Evolutionary conservation across 768 basidiomycete genomes (phyloP).

Genomic region (Leccinum uliginosum): DNA sequence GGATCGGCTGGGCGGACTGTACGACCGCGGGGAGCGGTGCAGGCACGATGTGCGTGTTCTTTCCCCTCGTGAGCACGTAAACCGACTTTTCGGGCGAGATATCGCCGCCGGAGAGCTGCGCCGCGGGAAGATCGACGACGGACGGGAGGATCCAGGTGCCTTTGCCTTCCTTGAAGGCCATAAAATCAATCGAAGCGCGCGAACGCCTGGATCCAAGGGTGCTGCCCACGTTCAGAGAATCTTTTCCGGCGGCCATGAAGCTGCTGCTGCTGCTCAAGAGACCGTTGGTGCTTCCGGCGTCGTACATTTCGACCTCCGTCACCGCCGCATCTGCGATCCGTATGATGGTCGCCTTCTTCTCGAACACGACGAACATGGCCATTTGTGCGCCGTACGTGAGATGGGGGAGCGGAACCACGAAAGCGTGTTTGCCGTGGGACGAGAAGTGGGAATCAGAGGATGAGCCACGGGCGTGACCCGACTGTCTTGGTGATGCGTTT

Average conservation of each 20-base stretch:
- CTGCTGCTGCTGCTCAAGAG: conserved; percentile 16
- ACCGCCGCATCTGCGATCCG: conserved; percentile 78
- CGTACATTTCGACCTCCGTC: conserved; percentile 67
- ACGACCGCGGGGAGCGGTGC: conserved; percentile 60
- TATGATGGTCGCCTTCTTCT: conserved; percentile 85
- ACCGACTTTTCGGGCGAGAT: conserved; percentile 36
- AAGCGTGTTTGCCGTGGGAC: conserved; percentile 21
- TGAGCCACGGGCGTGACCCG: conserved; percentile 39
- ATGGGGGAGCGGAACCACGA: conserved; percentile 29
- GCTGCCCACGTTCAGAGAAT: conserved; percentile 22
- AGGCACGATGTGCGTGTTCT: conserved; percentile 61
- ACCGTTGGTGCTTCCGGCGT: conserved; percentile 18
- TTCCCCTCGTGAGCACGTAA: conserved; percentile 66
- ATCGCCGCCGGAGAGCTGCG: conserved; percentile 15
- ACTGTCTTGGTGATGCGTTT: conserved; percentile 23
- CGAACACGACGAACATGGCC: conserved; percentile 78
- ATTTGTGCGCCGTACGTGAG: conserved; percentile 65
- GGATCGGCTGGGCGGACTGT: conserved; percentile 46
- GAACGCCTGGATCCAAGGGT: conserved; percentile 30
- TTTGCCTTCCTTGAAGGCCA: conserved; percentile 35
- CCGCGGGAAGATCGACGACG: conserved; percentile 22
- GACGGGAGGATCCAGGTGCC: conserved; percentile 27
- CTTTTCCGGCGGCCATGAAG: conserved; percentile 16
- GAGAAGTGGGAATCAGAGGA: conserved; percentile 38
- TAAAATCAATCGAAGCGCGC: conserved; percentile 42